Conservation (phyloP, 352 stramenopile species). For the Globisporangium okanoganense region DNA sequence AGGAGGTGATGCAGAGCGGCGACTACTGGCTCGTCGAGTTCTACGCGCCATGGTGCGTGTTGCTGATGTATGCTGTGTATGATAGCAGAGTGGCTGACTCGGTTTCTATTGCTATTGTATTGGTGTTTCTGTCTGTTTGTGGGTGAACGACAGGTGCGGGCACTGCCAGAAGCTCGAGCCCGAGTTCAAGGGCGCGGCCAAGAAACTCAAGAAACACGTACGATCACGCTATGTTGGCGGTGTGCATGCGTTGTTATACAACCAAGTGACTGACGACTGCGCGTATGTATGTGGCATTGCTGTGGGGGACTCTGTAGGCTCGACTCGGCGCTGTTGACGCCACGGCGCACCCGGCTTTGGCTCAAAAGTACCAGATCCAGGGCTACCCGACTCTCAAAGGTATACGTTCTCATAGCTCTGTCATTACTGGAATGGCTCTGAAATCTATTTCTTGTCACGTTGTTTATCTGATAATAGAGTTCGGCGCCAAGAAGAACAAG, state of each 20-base stretch:
- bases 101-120: neutral
- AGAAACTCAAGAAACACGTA: conserved; percentile 81
- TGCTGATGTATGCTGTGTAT: neutral
- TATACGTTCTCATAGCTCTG: conserved; percentile 2
- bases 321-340: conserved; percentile 67
- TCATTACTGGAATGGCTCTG: no score
- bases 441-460: neutral
- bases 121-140: neutral
- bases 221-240: neutral
- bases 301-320: conserved; percentile 41
- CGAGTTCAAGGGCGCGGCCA: conserved; percentile 85
- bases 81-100: neutral
- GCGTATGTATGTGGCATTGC: neutral
- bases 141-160: conserved; percentile 55
- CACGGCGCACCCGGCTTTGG: conserved; percentile 51
- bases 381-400: conserved; percentile 82
- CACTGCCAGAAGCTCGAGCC: conserved; percentile 91
- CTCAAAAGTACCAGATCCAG: conserved; percentile 74
- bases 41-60: conserved; percentile 83
- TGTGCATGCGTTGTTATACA: no score
- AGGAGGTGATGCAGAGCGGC: conserved; percentile 68
- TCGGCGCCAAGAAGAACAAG: conserved; percentile 79
- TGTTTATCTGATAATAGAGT: conserved; percentile 29
- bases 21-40: conserved; percentile 93
- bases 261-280: neutral